Conservation (phyloP, 495 filamentous ascomycete species). For the Halenospora varia region DNA sequence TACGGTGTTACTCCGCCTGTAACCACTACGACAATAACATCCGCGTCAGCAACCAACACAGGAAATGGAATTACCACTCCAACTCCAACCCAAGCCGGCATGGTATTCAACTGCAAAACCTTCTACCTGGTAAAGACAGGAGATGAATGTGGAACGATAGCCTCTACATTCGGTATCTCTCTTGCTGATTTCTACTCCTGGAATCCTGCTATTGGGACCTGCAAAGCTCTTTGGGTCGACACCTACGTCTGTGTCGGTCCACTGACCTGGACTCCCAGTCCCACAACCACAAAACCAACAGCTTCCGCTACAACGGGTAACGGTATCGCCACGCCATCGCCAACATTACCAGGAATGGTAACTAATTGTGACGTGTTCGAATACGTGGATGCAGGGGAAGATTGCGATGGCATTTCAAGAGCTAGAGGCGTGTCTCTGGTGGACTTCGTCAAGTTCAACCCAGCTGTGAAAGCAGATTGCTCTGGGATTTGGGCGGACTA, state of each 20-base stretch:
- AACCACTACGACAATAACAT: neutral
- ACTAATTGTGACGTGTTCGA: slow-evolving; percentile 21
- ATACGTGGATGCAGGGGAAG: slow-evolving; percentile 11
- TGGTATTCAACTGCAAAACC: slow-evolving; percentile 37
- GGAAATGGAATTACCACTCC: slow-evolving; percentile 27
- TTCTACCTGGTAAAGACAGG: slow-evolving; percentile 37
- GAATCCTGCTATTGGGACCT: slow-evolving; percentile 38
- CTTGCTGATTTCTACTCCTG: slow-evolving; percentile 29
- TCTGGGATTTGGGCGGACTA: neutral
- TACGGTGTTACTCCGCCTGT: neutral
- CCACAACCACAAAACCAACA: neutral
- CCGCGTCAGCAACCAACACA: slow-evolving; percentile 13
- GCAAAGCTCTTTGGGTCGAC: slow-evolving; percentile 56
- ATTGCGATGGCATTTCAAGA: slow-evolving; percentile 17
- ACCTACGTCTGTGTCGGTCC: slow-evolving; percentile 41
- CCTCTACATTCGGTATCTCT: slow-evolving; percentile 27
- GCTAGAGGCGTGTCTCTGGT: slow-evolving; percentile 26
- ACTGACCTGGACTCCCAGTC: neutral
- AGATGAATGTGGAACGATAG: slow-evolving; percentile 40
- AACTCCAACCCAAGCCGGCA: slow-evolving; percentile 35
- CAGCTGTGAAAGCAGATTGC: slow-evolving; percentile 29
- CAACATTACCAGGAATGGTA: slow-evolving; percentile 23
- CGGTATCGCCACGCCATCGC: slow-evolving; percentile 22
- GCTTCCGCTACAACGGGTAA: slow-evolving; percentile 12
- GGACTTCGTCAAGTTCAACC: slow-evolving; percentile 36